phyloP scores from a whole-genome alignment of 2,329 filamentous ascomycete genomes.

The Calonectria naviculata region DNA sequence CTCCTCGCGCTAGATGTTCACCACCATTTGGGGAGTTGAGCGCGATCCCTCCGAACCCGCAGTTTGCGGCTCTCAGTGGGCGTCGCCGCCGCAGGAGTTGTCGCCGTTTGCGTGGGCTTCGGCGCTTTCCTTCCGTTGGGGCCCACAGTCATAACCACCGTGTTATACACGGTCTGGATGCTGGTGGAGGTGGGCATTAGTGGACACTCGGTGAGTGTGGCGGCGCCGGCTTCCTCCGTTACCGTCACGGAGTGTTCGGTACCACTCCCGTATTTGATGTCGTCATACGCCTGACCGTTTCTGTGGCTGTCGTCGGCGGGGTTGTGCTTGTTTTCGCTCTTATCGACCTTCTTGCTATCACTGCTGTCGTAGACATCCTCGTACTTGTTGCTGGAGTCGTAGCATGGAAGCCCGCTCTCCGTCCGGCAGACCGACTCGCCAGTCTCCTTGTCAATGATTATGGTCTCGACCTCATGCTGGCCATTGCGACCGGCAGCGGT shows the following conservation, averaged over 20 bases:
- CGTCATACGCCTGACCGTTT: too few species aligned
- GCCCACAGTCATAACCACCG: constrained; percentile 46
- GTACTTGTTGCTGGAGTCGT: background rate
- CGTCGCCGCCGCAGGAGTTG: background rate
- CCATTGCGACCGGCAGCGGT: constrained; percentile 28
- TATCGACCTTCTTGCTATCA: background rate
- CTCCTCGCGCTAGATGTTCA: constrained; percentile 12
- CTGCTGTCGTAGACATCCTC: background rate
- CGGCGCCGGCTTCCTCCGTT: background rate
- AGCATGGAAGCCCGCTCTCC: constrained; percentile 43
- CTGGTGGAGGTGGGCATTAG: constrained; percentile 41
- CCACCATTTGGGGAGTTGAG: constrained; percentile 21
- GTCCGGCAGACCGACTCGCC: constrained; percentile 43
- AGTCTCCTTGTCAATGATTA: constrained; percentile 44
- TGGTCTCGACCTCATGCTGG: constrained; percentile 43
- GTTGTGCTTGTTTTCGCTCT: background rate
- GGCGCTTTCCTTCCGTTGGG: constrained; percentile 15
- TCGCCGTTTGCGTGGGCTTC: constrained; percentile 11
- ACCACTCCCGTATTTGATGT: background rate
- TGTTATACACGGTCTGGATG: constrained; percentile 50
- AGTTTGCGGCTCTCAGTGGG: background rate
- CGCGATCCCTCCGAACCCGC: constrained; percentile 22
- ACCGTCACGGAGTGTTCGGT: constrained; percentile 8
- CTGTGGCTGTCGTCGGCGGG: too few species aligned
- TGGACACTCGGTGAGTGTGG: constrained; percentile 35